Base-by-base conservation (phyloP, 352 stramenopile genomes). In the Globisporangium splendens region DNA sequence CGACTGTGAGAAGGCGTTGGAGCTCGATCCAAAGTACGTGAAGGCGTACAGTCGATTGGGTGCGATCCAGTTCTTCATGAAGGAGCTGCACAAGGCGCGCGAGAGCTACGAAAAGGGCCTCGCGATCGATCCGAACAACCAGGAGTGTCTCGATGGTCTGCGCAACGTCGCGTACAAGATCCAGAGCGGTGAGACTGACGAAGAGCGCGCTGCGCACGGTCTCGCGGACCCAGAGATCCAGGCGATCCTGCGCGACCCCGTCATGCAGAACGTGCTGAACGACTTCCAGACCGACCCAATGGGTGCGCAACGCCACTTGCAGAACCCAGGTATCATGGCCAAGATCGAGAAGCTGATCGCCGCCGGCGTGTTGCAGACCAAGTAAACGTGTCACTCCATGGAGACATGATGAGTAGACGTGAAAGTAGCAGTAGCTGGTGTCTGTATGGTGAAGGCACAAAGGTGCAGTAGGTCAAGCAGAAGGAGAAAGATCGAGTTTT, bases 341-440 rank as follows among this genome's bases (percentile, higher is more conserved):
- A 99, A 99, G 85, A 99, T 99, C 65, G 86, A 99, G 66, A 99
- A 99, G 75, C 84, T 99, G 31, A 98, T 99, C 75, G 96, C 96
- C 24, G 93, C 97, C 22, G 98, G 98, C 58, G 88, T 99, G 56
- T 67, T 99, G 50, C 95, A 99, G 79, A 95, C 75, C 48, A 93
- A 95, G 78, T 95, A 81, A 77, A 31, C 11, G 31, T 33, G 49
- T 35, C 28, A 10, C 28, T 1, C 28, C 28, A 35, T 35, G 28
- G 28, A 31, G 24, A 5, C 24, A 5, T 31, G 24, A 5, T 31
- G 24, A 35, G 28, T 35, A 8, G 28, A 35, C 28, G 28, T 35
- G 28, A 35, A 35, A 35, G 28, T 35, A 35, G 28, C 28, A 35
- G 28, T 35, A 35, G 28, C 28, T 35, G 2, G 28, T 35, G 28